A percentile compares a stretch with the other conserved stretches of the same genome.
Evolutionary conservation across 257 asterid genomes (phyloP).

Genomic region (Schizonepeta tenuifolia): DNA sequence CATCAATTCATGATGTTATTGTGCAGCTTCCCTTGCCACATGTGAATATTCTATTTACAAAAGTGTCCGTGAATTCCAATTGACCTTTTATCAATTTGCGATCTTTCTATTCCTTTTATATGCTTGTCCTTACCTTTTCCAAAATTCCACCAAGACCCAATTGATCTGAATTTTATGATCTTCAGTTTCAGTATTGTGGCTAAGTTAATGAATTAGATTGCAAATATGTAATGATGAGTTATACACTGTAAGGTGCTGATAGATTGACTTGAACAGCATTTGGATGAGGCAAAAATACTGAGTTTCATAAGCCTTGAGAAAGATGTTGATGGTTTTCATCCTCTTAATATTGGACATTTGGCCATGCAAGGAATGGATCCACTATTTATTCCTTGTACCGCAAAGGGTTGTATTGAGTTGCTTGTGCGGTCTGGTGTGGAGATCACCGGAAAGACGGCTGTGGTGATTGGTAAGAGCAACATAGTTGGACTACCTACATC

Average conservation of each 20-base stretch:
- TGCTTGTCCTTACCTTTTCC: neutral
- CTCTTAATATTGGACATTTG: slow-evolving; percentile 66
- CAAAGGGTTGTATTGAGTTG: slow-evolving; percentile 74
- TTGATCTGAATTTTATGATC: slow-evolving; percentile 19
- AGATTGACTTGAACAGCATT: slow-evolving; percentile 53
- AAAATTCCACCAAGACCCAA: neutral
- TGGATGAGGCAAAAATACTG: slow-evolving; percentile 58
- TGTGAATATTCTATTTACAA: slow-evolving; percentile 43
- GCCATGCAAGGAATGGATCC: slow-evolving; percentile 75
- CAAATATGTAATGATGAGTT: neutral
- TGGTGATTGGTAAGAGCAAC: slow-evolving; percentile 85
- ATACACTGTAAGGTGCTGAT: slow-evolving; percentile 23
- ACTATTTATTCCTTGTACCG: slow-evolving; percentile 71
- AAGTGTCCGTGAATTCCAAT: neutral
- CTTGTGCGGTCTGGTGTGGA: slow-evolving; percentile 63
- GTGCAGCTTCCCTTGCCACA: slow-evolving; percentile 96
- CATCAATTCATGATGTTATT: slow-evolving; percentile 78
- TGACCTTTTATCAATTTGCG: neutral
- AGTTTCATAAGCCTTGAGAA: slow-evolving; percentile 56
- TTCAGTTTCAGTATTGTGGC: slow-evolving; percentile 16
- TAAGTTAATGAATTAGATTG: slow-evolving; percentile 15
- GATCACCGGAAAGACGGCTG: slow-evolving; percentile 68
- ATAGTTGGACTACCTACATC: slow-evolving; percentile 84
- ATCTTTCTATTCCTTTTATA: slow-evolving; percentile 7
- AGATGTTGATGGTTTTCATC: slow-evolving; percentile 80